phyloP scores from a whole-genome alignment of 257 asterid genomes.

The Solanum dulcamara region DNA sequence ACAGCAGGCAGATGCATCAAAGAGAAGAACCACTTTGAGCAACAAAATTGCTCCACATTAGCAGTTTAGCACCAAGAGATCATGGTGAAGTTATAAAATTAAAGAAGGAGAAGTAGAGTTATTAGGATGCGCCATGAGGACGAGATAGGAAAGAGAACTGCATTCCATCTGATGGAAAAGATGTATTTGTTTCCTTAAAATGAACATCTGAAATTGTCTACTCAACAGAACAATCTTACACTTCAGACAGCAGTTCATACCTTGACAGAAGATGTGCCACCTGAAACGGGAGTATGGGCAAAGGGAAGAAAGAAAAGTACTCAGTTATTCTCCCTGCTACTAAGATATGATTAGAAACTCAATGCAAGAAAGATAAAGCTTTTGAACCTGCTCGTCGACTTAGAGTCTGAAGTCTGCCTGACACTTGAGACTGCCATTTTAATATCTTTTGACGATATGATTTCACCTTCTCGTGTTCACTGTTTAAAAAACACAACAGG shows the following conservation, averaged over 20 bases:
- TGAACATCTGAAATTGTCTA: neutral
- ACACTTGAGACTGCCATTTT: constrained; percentile 78
- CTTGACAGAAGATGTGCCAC: constrained; percentile 60
- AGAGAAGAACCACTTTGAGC: neutral
- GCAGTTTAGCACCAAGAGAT: neutral
- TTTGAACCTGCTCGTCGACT: constrained; percentile 59
- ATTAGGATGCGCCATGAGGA: neutral
- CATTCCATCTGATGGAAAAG: neutral
- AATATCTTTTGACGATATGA: constrained; percentile 68
- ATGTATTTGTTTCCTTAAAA: neutral
- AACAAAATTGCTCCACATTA: neutral
- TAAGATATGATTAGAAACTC: neutral
- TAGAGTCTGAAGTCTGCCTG: constrained; percentile 68
- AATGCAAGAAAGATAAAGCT: neutral
- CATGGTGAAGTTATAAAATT: neutral
- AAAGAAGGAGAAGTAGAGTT: neutral
- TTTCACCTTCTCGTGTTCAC: constrained; percentile 91
- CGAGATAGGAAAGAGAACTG: neutral
- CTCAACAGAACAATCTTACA: constrained; percentile 28
- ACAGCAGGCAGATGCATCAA: neutral
- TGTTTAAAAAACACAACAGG: constrained; percentile 21
- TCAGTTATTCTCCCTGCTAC: neutral
- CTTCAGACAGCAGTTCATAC: constrained; percentile 53
- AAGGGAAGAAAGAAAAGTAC: neutral
- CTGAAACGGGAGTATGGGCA: constrained; percentile 16